phyloP scores from a whole-genome alignment of 352 stramenopile genomes.

The Pythium rishiriense region DNA sequence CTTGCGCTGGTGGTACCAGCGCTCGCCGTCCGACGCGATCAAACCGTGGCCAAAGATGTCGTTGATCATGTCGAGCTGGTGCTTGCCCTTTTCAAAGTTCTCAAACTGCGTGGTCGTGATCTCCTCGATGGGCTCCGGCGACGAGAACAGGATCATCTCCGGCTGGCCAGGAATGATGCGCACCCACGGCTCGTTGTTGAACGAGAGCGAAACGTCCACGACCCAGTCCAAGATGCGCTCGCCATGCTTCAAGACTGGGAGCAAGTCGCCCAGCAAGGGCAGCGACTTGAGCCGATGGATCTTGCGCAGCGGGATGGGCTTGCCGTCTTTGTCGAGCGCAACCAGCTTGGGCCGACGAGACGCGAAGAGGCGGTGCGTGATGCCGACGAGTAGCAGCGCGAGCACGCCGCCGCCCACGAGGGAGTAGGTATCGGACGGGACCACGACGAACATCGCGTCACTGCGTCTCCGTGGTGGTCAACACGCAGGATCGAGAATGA shows the following conservation, averaged over 20 bases:
- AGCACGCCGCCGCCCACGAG: conserved; percentile 2
- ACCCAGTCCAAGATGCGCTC: conserved; percentile 9
- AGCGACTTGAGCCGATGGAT: conserved; percentile 6
- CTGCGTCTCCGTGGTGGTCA: too few species aligned
- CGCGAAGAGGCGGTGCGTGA: conserved; percentile 6
- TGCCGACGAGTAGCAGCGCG: conserved; percentile 1
- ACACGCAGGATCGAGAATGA: too few species aligned
- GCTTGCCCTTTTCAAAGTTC: conserved; percentile 35
- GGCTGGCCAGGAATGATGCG: conserved; percentile 23
- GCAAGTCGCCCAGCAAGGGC: conserved; percentile 8
- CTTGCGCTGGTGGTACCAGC: conserved; percentile 39
- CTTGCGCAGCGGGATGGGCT: conserved; percentile 9
- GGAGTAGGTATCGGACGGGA: not conserved
- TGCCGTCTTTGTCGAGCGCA: not conserved
- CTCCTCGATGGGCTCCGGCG: conserved; percentile 31
- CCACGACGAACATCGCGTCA: conserved; percentile 4
- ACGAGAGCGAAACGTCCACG: conserved; percentile 5
- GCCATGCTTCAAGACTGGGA: conserved; percentile 1
- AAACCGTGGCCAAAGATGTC: conserved; percentile 31
- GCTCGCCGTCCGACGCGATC: conserved; percentile 31
- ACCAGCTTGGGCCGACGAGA: not conserved
- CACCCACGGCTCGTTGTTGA: conserved; percentile 31
- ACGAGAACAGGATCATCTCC: conserved; percentile 27
- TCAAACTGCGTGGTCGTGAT: conserved; percentile 43
- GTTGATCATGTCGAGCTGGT: conserved; percentile 25